Evolutionary conservation across 305 asterid genomes (phyloP).

Genomic region (Fraxinus greggii): DNA sequence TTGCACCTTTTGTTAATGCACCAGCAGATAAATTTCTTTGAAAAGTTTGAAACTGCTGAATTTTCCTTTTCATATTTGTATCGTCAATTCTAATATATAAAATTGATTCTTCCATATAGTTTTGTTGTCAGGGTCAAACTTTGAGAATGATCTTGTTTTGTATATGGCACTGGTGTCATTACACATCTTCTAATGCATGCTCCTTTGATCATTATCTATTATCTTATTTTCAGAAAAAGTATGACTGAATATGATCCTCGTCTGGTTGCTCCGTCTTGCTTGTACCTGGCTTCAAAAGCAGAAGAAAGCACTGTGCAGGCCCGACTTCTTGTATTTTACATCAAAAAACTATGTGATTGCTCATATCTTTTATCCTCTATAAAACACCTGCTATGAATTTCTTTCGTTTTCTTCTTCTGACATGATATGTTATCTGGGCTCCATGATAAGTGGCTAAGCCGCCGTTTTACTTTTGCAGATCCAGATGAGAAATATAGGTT

Average conservation of each 20-base stretch:
- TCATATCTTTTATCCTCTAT: slow-evolving; percentile 8
- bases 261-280: slow-evolving; percentile 86
- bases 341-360: slow-evolving; percentile 65
- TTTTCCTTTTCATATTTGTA: not conserved
- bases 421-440: not conserved
- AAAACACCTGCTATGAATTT: not conserved
- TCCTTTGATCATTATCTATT: slow-evolving; percentile 5
- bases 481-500: slow-evolving; percentile 67
- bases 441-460: slow-evolving; percentile 20
- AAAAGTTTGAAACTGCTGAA: not conserved
- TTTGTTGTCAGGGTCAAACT: not conserved
- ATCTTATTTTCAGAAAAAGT: slow-evolving; percentile 56
- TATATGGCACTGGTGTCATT: slow-evolving; percentile 5
- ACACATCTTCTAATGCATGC: not conserved
- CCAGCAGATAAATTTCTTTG: not conserved
- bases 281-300: slow-evolving; percentile 94
- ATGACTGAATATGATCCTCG: slow-evolving; percentile 92
- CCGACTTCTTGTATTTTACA: slow-evolving; percentile 72
- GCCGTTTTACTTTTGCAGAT: slow-evolving; percentile 48
- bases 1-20: not conserved
- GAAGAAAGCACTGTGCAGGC: slow-evolving; percentile 98
- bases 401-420: slow-evolving; percentile 6
- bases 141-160: not conserved
- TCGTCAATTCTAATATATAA: not conserved
- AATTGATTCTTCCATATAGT: not conserved